Percentiles rank a stretch among this genome's conserved stretches.
phyloP scores from a whole-genome alignment of 768 basidiomycete species.

The Dentipellis sp. region DNA sequence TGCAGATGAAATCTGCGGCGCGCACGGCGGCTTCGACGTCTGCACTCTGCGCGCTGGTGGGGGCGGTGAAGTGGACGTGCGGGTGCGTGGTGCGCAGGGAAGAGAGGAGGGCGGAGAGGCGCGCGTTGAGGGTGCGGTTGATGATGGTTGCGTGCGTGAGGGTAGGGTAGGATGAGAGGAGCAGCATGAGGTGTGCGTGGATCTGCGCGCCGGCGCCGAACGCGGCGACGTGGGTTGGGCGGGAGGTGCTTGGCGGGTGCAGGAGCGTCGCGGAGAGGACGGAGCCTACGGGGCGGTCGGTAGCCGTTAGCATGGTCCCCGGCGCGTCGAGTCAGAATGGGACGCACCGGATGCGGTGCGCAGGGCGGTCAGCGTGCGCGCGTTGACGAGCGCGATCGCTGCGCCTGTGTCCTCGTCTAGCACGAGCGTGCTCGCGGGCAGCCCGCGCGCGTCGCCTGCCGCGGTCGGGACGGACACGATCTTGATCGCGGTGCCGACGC shows the following conservation, averaged over 20 bases:
- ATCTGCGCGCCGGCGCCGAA: conserved; percentile 74
- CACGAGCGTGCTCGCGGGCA: conserved; percentile 72
- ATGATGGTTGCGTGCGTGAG: conserved; percentile 48
- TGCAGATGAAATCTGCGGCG: conserved; percentile 55
- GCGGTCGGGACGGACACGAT: conserved; percentile 65
- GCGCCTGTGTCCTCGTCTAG: conserved; percentile 62
- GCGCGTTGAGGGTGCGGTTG: conserved; percentile 47
- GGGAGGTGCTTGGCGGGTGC: conserved; percentile 19
- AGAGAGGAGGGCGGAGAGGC: conserved; percentile 31
- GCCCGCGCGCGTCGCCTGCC: conserved; percentile 35
- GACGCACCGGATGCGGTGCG: conserved; percentile 71
- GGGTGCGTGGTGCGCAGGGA: conserved; percentile 23
- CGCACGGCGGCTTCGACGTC: conserved; percentile 26
- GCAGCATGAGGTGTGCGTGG: conserved; percentile 52
- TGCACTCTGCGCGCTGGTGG: conserved; percentile 6
- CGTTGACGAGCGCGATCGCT: conserved; percentile 72
- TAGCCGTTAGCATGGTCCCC: neutral
- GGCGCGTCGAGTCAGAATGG: neutral
- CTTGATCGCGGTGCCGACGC: conserved; percentile 58
- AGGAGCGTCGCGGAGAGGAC: conserved; percentile 55
- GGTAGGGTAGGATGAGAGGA: conserved; percentile 46
- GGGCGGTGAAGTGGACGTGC: conserved; percentile 6
- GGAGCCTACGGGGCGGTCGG: conserved; percentile 38
- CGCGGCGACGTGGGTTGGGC: conserved; percentile 40
- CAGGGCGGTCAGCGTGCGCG: conserved; percentile 66